Evolutionary conservation across 495 filamentous ascomycete genomes (phyloP).

Genomic region (Penicillium nucicola): DNA sequence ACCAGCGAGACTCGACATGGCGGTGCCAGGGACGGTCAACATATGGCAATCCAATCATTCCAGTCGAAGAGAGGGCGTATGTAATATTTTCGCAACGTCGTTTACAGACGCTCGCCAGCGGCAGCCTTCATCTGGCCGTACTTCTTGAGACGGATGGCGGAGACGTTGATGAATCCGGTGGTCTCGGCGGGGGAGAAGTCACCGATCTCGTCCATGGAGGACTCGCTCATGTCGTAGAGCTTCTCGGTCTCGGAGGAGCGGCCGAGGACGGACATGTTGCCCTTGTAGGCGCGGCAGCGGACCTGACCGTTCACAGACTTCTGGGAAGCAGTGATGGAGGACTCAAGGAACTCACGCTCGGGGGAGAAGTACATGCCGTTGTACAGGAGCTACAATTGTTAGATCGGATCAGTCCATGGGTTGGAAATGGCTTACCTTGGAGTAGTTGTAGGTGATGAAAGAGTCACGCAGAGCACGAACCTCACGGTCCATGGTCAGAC

Average conservation of each 20-base stretch:
- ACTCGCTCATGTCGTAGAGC: conserved; percentile 78
- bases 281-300: conserved; percentile 73
- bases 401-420: background rate
- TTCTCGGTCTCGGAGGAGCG: conserved; percentile 75
- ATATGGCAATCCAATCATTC: conserved; percentile 14
- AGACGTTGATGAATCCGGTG: conserved; percentile 75
- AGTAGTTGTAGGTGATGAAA: conserved; percentile 72
- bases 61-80: conserved; percentile 3
- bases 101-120: conserved; percentile 48
- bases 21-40: conserved; percentile 25
- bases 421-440: conserved; percentile 37
- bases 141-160: conserved; percentile 88
- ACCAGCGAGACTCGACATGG: conserved; percentile 1
- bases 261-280: conserved; percentile 68
- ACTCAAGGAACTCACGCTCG: conserved; percentile 76
- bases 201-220: conserved; percentile 83
- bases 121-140: conserved; percentile 69
- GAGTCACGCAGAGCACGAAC: conserved; percentile 82
- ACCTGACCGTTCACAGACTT: conserved; percentile 70
- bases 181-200: conserved; percentile 74
- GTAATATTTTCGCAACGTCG: background rate
- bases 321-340: conserved; percentile 67
- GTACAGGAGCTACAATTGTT: conserved; percentile 54
- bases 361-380: conserved; percentile 76
- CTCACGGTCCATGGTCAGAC: conserved; percentile 78